phyloP scores from a whole-genome alignment of 176 grass and related monocot genomes.

The Triticum timopheevii region DNA sequence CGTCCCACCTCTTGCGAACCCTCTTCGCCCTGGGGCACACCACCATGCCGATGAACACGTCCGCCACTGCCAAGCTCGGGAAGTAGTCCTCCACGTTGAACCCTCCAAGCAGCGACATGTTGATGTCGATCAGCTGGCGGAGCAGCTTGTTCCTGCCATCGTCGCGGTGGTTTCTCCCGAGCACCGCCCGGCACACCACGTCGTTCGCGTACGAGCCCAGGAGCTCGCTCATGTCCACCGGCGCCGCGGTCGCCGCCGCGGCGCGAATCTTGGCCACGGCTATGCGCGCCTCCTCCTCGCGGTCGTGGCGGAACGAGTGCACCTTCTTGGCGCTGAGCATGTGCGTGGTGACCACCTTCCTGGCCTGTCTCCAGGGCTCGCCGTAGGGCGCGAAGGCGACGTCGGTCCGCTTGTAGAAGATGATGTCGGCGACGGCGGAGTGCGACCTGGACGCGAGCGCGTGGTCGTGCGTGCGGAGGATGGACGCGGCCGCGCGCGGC shows the following conservation, averaged over 20 bases:
- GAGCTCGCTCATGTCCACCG: constrained; percentile 6
- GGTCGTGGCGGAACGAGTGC: background rate
- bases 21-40: background rate
- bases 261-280: background rate
- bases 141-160: constrained; percentile 7
- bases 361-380: background rate
- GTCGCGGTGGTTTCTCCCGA: background rate
- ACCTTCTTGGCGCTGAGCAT: constrained; percentile 9
- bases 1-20: constrained; percentile 7
- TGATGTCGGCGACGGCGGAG: background rate
- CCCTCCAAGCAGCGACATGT: constrained; percentile 1
- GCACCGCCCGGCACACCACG: constrained; percentile 3
- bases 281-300: background rate
- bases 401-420: background rate
- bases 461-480: constrained; percentile 6
- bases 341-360: background rate
- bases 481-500: background rate
- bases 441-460: background rate
- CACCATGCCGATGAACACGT: background rate
- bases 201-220: background rate
- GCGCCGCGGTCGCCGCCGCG: background rate
- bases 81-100: constrained; percentile 8
- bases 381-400: constrained; percentile 7
- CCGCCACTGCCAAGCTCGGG: background rate
- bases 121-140: background rate